Conservation (phyloP, 495 filamentous ascomycete species). For the Letharia columbiana region DNA sequence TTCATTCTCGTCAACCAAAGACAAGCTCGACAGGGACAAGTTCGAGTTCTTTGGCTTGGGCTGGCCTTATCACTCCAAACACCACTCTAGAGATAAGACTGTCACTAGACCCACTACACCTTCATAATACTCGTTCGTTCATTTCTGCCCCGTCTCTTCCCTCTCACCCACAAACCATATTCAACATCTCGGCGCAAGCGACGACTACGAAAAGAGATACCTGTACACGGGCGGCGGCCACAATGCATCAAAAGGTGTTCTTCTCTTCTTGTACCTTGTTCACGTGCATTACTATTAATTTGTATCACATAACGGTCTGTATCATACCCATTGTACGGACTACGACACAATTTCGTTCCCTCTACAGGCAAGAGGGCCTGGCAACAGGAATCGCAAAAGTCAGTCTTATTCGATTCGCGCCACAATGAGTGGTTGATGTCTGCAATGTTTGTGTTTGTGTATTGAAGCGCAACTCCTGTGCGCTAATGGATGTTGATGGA, state of each 20-base stretch:
- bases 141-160: conserved; percentile 13
- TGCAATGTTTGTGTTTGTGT: neutral
- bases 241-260: conserved; percentile 12
- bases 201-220: conserved; percentile 14
- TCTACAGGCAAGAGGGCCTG: conserved; percentile 5
- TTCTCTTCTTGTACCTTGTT: conserved; percentile 15
- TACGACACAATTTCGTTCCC: neutral
- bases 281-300: conserved; percentile 9
- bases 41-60: conserved; percentile 44
- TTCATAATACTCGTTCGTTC: conserved; percentile 12
- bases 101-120: conserved; percentile 35
- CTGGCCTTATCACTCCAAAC: conserved; percentile 45
- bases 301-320: conserved; percentile 10
- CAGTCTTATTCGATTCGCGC: neutral
- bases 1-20: conserved; percentile 30
- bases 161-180: neutral
- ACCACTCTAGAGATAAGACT: conserved; percentile 41
- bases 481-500: neutral
- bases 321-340: conserved; percentile 7
- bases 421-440: conserved; percentile 1
- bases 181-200: conserved; percentile 13
- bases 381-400: conserved; percentile 2
- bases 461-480: neutral
- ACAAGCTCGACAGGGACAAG: conserved; percentile 50
- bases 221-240: conserved; percentile 2